Percentiles rank a stretch among this genome's conserved stretches.
These are phyloP conservation scores for Brasenia schreberi DNA, from an alignment of 164 flowering plant genomes.

Conservation along the genomic window DNA sequence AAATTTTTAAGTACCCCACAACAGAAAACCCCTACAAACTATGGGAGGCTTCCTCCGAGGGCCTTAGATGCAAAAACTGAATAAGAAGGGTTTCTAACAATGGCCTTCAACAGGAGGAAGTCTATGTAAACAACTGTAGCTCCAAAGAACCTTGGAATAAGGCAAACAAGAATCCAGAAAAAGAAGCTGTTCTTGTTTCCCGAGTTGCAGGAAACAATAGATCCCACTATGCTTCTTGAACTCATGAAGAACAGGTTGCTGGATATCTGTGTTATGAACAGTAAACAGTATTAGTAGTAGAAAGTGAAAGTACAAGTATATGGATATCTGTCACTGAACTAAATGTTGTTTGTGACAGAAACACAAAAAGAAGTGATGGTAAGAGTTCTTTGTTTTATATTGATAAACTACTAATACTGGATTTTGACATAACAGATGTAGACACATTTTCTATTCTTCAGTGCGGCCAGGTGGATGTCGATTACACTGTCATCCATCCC, in stretches of 20 bases:
- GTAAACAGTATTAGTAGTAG: not conserved
- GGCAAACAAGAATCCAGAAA: conserved; percentile 55
- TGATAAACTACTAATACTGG: not conserved
- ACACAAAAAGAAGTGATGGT: not conserved
- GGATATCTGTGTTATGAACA: conserved; percentile 5
- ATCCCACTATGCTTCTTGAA: conserved; percentile 53
- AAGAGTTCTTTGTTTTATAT: not conserved
- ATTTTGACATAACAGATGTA: no score
- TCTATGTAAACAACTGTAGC: conserved; percentile 27
- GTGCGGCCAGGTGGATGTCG: no score
- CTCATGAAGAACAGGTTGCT: conserved; percentile 55
- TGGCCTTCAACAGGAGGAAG: conserved; percentile 50
- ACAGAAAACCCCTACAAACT: conserved; percentile 4
- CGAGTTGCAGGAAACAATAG: conserved; percentile 69
- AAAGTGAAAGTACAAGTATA: not conserved
- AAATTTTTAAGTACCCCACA: conserved; percentile 1
- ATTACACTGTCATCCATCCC: no score
- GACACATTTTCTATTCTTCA: no score
- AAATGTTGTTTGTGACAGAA: not conserved
- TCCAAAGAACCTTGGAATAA: conserved; percentile 59
- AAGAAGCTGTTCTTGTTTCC: conserved; percentile 67
- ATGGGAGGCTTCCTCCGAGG: conserved; percentile 5
- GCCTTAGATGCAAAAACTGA: conserved; percentile 7
- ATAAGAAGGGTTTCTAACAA: conserved; percentile 44
- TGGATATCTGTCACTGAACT: no score